These are phyloP conservation scores for Naematelia aurantialba DNA, from an alignment of 768 basidiomycete species.

Conservation along the genomic window DNA sequence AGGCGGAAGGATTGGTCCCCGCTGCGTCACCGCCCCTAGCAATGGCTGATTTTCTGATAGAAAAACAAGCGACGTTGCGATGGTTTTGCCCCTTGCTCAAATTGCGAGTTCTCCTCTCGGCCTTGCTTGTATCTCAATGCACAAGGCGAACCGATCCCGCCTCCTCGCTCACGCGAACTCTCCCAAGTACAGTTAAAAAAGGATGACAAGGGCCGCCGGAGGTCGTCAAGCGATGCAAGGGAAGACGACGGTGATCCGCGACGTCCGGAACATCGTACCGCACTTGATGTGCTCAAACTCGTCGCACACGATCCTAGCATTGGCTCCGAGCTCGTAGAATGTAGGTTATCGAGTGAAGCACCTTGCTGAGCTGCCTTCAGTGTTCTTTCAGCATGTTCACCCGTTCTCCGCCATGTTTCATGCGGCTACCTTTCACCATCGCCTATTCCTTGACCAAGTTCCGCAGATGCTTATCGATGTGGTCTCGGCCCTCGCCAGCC, in stretches of 20 bases:
- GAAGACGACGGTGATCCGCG: slow-evolving; percentile 5
- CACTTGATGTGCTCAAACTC: slow-evolving; percentile 13
- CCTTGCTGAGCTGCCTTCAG: slow-evolving; percentile 19
- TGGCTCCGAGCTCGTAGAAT: slow-evolving; percentile 42
- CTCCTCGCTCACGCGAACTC: slow-evolving; percentile 40
- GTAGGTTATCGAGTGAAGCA: slow-evolving; percentile 21
- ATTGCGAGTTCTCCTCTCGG: slow-evolving; percentile 49
- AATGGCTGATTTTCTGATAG: slow-evolving; percentile 13
- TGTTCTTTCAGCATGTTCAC: slow-evolving; percentile 39
- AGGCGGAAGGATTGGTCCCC: neutral
- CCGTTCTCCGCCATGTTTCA: slow-evolving; percentile 47
- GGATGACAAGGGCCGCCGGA: neutral
- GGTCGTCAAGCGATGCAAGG: neutral
- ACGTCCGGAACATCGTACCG: slow-evolving; percentile 7
- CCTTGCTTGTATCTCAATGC: slow-evolving; percentile 47
- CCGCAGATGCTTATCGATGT: slow-evolving; percentile 41
- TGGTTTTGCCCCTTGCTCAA: slow-evolving; percentile 49
- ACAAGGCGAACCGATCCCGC: slow-evolving; percentile 46
- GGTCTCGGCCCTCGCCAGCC: slow-evolving; percentile 44
- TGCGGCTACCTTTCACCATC: slow-evolving; percentile 44
- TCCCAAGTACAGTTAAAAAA: neutral
- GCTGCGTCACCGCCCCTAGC: too few relatives aligned
- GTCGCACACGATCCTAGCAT: slow-evolving; percentile 38
- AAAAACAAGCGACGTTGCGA: slow-evolving; percentile 51
- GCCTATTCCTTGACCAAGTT: slow-evolving; percentile 35